These are phyloP conservation scores for Spiromastix sp. DNA, from an alignment of 2,329 filamentous ascomycete genomes.

Conservation along the genomic window DNA sequence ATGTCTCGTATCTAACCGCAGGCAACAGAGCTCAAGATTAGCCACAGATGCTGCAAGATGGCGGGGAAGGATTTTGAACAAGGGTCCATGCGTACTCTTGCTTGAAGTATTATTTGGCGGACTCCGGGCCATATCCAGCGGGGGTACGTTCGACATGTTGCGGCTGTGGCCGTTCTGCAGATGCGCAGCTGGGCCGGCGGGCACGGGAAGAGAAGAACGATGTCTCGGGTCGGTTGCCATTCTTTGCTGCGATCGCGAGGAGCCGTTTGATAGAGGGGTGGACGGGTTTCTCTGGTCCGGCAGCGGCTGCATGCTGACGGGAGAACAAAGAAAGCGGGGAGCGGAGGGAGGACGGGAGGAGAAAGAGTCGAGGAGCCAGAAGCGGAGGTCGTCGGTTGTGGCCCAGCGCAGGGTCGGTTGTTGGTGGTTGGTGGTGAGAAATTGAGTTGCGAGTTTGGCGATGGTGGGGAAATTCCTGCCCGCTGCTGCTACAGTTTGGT, in stretches of 20 bases:
- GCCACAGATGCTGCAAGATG: too few species aligned
- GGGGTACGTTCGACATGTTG: slow-evolving; percentile 24
- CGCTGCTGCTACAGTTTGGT: too few species aligned
- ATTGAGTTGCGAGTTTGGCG: too few species aligned
- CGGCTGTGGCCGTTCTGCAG: slow-evolving; percentile 33
- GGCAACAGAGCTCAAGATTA: too few species aligned
- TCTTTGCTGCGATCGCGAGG: slow-evolving; percentile 10
- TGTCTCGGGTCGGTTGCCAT: slow-evolving; percentile 30
- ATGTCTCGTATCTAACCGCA: slow-evolving; percentile 72
- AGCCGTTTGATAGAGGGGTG: slow-evolving; percentile 12
- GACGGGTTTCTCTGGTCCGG: slow-evolving; percentile 15
- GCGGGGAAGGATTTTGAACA: background rate
- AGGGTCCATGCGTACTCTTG: slow-evolving; percentile 32
- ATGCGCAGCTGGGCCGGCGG: slow-evolving; percentile 21
- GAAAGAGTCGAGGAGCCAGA: background rate
- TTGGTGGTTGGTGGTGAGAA: background rate
- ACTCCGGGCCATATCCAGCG: slow-evolving; percentile 37
- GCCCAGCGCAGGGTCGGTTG: too few species aligned
- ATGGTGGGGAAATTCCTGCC: too few species aligned
- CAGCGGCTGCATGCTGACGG: slow-evolving; percentile 13
- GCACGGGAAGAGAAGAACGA: slow-evolving; percentile 29
- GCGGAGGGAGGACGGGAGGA: slow-evolving; percentile 3
- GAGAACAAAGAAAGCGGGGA: background rate
- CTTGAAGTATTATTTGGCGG: slow-evolving; percentile 35
- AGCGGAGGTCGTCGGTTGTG: background rate